Evolutionary conservation across 1,139 yeast genomes (phyloP), one percentile per base, ranked within the genome.

Genomic region (Kodamaea arcana): DNA sequence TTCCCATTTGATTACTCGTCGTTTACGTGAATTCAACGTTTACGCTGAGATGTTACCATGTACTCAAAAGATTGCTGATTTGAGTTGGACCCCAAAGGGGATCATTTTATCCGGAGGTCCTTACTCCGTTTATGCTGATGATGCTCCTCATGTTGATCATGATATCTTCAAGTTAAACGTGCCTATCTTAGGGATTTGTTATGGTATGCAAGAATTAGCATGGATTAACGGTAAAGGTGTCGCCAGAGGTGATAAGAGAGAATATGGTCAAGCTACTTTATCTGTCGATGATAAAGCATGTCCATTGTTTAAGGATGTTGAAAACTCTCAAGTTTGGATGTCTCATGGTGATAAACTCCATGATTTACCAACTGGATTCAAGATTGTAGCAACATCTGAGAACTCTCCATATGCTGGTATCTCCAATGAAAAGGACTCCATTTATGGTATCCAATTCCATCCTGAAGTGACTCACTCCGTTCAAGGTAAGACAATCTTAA

Each of bases 21-120:
- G 98, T 68, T 75, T 92, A 54, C 86, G 99, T 75, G 99, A 92
- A 64, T 87, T 90, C 73, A 87, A 92, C 62, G 92, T 92, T 48
- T 92, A 94, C 65, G 97, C 98, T 47, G 99, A 94, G 70, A 92
- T 92, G 98, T 77, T 92, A 47, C 98, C 99, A 49, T 92, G 98
- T 68, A 92, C 98, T 39, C 97, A 92, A 67, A 92, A 90, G 72
- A 90, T 92, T 57, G 59, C 83, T 36, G 97, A 92, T 51, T 76
- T 94, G 54, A 68, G 80, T 42, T 92, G 96, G 94, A 88, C 79
- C 59, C 99, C 99, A 49, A 86, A 82, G 64, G 99, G 99, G 66
- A 81, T 92, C 44, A 92, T 92, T 56, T 72, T 92, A 46, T 88
- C 97, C 31, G 99, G 99, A 43, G 94, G 96, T 44, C 99, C 99